phyloP scores from a whole-genome alignment of 2,329 filamentous ascomycete species.

The Exophiala calicioides region DNA sequence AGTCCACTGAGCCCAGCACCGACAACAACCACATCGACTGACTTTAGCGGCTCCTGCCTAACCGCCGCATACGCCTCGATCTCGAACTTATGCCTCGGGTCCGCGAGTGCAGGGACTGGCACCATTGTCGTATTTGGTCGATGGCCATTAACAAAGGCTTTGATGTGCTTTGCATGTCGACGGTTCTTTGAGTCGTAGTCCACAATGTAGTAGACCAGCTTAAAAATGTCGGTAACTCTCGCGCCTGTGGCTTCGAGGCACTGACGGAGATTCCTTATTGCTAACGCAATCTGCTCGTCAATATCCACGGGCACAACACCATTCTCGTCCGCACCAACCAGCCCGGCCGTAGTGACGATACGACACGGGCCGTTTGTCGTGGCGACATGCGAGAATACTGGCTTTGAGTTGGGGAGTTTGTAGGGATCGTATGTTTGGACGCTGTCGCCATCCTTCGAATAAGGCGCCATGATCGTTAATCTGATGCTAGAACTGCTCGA shows the following conservation, averaged over 20 bases:
- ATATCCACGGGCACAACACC: conserved; percentile 41
- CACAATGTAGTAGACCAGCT: conserved; percentile 49
- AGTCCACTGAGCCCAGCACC: conserved; percentile 45
- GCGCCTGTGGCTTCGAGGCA: conserved; percentile 42
- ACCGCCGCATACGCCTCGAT: conserved; percentile 59
- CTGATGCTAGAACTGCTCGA: too few species aligned
- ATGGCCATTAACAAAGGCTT: conserved; percentile 42
- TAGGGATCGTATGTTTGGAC: conserved; percentile 22
- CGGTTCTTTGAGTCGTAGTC: conserved; percentile 43
- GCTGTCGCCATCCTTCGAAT: conserved; percentile 11
- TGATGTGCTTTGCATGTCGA: conserved; percentile 41
- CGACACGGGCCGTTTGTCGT: conserved; percentile 17
- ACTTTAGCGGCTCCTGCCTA: conserved; percentile 50
- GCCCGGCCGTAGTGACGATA: conserved; percentile 35
- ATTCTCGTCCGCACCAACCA: conserved; percentile 38
- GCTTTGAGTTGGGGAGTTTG: conserved; percentile 14
- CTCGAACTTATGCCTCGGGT: conserved; percentile 45
- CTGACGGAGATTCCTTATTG: conserved; percentile 42
- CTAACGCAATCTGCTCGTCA: conserved; percentile 46
- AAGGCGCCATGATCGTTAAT: conserved; percentile 14
- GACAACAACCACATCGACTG: conserved; percentile 40
- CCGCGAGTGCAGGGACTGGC: conserved; percentile 45
- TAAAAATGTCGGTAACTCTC: conserved; percentile 41
- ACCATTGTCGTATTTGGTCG: conserved; percentile 47
- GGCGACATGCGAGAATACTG: conserved; percentile 23